Evolutionary conservation across 208 protist genomes (phyloP), one percentile per base, ranked within the genome.

Genomic region (Strigomonas culicis): DNA sequence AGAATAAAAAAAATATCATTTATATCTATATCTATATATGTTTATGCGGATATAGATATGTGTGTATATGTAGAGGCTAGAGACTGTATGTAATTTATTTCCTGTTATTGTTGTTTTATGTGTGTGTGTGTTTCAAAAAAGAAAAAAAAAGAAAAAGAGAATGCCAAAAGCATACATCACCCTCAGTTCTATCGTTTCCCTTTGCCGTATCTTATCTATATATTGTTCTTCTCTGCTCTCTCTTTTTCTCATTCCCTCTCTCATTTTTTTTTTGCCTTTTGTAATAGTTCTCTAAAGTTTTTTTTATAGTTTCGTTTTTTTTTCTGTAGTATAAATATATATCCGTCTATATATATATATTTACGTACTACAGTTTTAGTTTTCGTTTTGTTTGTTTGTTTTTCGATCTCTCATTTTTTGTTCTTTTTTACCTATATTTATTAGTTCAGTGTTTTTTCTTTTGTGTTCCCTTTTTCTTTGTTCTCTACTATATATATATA

Each of bases 261-360:
- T 41, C 27, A 61, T 15, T 6, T n/a, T 63, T 28, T 21, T 61
- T 1, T 8, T 15, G 21, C 50, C 25, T 53, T 19, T 53, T 4
- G n/a, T 6, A 53, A 28, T 22, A 53, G n/a, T 6, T 53, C 17
- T 28, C 4, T 6, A 65, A 41, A 27, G 21, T n/a, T 31, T 19
- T 59, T 57, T 27, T 59, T 60, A 44, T 66, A 56, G 28, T 25
- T 65, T 65, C 28, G 17, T 65, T 43, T 53, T 65, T 47, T 57
- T 21, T 6, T 46, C 44, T 65, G n/a, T 50, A 25, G 7, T 62
- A 6, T 27, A 15, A n/a, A 31, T 44, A 21, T 31, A 13, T 28
- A 59, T 22, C 22, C 49, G n/a, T 68, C 21, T 72, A 43, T 17
- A 63, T 31, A 19, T 25, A 28, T 24, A 63, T 28, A 63, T 30